Conservation (phyloP, 2,329 filamentous ascomycete species). For the Onygenales sp. region DNA sequence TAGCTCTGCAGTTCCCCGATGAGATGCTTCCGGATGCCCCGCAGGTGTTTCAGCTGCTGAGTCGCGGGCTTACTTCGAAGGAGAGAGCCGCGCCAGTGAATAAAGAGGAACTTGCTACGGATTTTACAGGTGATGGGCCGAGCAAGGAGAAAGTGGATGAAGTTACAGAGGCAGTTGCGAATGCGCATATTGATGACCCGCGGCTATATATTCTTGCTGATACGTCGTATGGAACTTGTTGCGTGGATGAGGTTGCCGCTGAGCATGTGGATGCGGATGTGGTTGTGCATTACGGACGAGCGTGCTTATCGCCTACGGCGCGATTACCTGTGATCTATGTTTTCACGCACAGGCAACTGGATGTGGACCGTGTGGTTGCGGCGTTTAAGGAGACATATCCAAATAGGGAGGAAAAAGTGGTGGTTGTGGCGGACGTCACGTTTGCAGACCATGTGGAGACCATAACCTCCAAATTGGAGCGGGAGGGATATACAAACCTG, state of each 20-base stretch:
- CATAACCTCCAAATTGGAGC: constrained; percentile 47
- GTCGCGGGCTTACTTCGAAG: constrained; percentile 37
- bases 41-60: constrained; percentile 61
- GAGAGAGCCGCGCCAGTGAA: constrained; percentile 13
- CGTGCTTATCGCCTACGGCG: constrained; percentile 83
- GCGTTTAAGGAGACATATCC: constrained; percentile 63
- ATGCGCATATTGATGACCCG: constrained; percentile 18
- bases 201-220: constrained; percentile 79
- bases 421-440: constrained; percentile 83
- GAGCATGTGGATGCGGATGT: constrained; percentile 87
- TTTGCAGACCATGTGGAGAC: constrained; percentile 64
- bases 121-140: constrained; percentile 14
- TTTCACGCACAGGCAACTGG: constrained; percentile 66
- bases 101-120: constrained; percentile 7
- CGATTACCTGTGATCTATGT: constrained; percentile 82
- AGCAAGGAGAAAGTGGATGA: constrained; percentile 10
- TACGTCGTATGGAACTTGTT: constrained; percentile 94
- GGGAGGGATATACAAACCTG: constrained; percentile 59
- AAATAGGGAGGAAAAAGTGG: constrained; percentile 52
- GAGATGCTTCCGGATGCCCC: constrained; percentile 81
- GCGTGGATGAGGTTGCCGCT: constrained; percentile 91
- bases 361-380: constrained; percentile 47
- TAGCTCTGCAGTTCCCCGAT: constrained; percentile 95
- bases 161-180: constrained; percentile 1
- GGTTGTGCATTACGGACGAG: constrained; percentile 86